Evolutionary conservation across 495 filamentous ascomycete genomes (phyloP), one percentile per base, ranked within the genome.

Genomic region (Bacidia rubella): DNA sequence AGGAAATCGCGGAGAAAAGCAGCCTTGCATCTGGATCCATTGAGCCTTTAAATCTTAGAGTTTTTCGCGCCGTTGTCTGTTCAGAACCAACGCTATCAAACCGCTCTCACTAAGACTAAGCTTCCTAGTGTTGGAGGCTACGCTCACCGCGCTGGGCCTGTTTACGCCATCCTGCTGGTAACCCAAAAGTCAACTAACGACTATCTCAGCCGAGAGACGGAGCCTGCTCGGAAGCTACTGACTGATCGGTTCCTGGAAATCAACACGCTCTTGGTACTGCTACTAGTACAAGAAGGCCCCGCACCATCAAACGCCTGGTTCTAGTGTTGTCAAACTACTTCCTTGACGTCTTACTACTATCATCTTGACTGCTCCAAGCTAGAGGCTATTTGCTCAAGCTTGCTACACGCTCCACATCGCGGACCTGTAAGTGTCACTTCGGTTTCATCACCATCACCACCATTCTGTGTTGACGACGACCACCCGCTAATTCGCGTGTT

Each of bases 391-490:
- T 39, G 53, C 52, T 21, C 46, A 55, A 57, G 53, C 47, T 43
- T 55, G 57, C 24, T 26, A 47, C 32, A 52, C 19, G 23, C 21
- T 52, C 52, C 38, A 38, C 52, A 51, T 51, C 47, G 42, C 47
- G 22, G 40, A n/a, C 20, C 42, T 53, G 58, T 60, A 55, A 60
- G 58, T 60, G 38, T 12, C 47, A 17, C 29, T 20, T 24, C 57
- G 50, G 17, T 20, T 22, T 48, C 27, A 29, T 50, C 61, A 62
- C 47, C 58, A 60, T 57, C 59, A 57, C 60, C 49, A 48, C 47
- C 43, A 48, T 51, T 49, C 59, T n/a, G 29, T 11, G 45, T 41
- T 44, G 11, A 21, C 15, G n/a, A 39, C 27, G 32, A 20, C 17
- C 48, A 43, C 17, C 20, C 2, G 51, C 55, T 57, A 51, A 57